These are phyloP conservation scores for Penicillium desertorum DNA, from an alignment of 495 filamentous ascomycete species.

Conservation along the genomic window DNA sequence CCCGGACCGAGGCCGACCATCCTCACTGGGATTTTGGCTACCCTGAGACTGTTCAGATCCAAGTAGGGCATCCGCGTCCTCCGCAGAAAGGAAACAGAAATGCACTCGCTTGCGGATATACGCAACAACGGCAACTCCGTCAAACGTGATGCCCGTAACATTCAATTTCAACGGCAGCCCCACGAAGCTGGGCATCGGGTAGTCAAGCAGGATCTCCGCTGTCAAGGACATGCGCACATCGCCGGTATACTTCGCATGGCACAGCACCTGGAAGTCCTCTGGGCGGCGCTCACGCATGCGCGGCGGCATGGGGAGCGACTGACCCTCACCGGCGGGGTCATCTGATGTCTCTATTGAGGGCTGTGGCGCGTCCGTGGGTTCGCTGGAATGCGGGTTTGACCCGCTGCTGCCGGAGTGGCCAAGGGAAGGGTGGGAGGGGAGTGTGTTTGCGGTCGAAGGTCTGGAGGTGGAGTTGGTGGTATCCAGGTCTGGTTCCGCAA, in stretches of 20 bases:
- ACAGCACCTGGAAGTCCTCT: conserved; percentile 81
- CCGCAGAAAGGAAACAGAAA: conserved; percentile 87
- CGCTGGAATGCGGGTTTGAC: conserved; percentile 26
- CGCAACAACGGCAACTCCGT: conserved; percentile 88
- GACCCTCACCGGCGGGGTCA: conserved; percentile 26
- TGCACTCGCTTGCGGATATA: conserved; percentile 78
- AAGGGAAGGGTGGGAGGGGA: conserved; percentile 34
- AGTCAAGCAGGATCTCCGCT: conserved; percentile 92
- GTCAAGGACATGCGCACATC: conserved; percentile 84
- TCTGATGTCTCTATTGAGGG: conserved; percentile 30
- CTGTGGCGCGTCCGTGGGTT: conserved; percentile 22
- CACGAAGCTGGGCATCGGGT: conserved; percentile 95
- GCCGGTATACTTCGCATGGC: conserved; percentile 83
- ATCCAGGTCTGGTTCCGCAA: conserved; percentile 35
- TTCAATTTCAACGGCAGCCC: conserved; percentile 87
- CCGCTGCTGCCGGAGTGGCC: conserved; percentile 32
- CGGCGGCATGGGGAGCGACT: conserved; percentile 34
- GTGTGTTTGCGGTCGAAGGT: conserved; percentile 46
- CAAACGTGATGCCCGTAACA: conserved; percentile 90
- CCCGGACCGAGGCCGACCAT: conserved; percentile 24
- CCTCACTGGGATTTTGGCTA: conserved; percentile 25
- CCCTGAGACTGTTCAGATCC: conserved; percentile 51
- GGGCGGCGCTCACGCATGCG: conserved; percentile 44
- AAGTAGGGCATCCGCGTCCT: conserved; percentile 72
- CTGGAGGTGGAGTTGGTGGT: conserved; percentile 40